Evolutionary conservation across 495 filamentous ascomycete species (phyloP).

Genomic region (Elasticomyces elasticus): DNA sequence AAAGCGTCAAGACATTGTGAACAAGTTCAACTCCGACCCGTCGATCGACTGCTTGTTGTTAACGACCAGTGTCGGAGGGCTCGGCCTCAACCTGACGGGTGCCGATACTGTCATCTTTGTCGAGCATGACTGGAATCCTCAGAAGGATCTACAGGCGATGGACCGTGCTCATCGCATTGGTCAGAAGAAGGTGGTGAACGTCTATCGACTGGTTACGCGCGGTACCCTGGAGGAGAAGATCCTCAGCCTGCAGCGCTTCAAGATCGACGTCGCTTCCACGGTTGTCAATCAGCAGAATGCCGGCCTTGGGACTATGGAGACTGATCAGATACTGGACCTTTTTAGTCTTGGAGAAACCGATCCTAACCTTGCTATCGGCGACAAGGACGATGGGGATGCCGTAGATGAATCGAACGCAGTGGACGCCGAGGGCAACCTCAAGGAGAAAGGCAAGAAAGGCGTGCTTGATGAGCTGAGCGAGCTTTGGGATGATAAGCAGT

Average conservation of each 20-base stretch:
- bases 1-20: constrained; percentile 89
- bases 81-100: constrained; percentile 91
- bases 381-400: constrained; percentile 37
- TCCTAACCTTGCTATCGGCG: constrained; percentile 47
- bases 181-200: constrained; percentile 98
- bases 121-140: constrained; percentile 98
- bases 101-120: constrained; percentile 99
- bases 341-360: constrained; percentile 84
- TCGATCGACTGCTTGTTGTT: constrained; percentile 87
- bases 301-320: constrained; percentile 90
- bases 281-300: constrained; percentile 99
- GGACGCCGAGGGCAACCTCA: constrained; percentile 81
- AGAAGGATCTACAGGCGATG: constrained; percentile 98
- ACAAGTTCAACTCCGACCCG: constrained; percentile 95
- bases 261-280: constrained; percentile 95
- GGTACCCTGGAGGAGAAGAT: constrained; percentile 99
- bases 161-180: constrained; percentile 96
- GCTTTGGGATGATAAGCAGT: constrained; percentile 91
- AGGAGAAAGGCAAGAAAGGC: constrained; percentile 93
- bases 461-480: constrained; percentile 90
- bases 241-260: constrained; percentile 93
- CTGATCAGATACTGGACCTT: constrained; percentile 91
- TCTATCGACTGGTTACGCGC: constrained; percentile 92
- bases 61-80: constrained; percentile 87
- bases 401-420: constrained; percentile 77